Evolutionary conservation across 192 early-diverging fungal species (phyloP).

Genomic region (Thoreauomyces humboldtii): DNA sequence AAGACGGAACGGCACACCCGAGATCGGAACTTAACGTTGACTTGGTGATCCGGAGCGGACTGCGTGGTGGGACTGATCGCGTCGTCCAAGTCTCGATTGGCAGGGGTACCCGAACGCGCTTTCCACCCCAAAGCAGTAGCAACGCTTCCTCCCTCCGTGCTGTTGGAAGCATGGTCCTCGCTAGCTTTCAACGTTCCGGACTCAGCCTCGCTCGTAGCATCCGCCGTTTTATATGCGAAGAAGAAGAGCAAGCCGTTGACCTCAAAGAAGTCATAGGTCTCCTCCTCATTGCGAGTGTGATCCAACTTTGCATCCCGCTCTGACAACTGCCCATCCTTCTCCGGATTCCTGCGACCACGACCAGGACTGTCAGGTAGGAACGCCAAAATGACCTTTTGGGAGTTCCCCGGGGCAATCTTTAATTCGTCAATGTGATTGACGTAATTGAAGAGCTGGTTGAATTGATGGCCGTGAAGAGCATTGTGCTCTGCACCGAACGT

Average conservation of each 20-base stretch:
- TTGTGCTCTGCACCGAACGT: constrained; percentile 32
- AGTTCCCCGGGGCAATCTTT: constrained; percentile 61
- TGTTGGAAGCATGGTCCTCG: background rate
- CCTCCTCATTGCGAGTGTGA: constrained; percentile 49
- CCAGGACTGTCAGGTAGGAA: constrained; percentile 64
- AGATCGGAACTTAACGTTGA: constrained; percentile 75
- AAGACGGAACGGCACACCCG: constrained; percentile 87
- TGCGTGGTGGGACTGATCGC: constrained; percentile 1
- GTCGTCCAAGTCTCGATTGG: background rate
- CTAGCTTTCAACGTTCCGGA: background rate
- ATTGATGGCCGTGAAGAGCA: constrained; percentile 50
- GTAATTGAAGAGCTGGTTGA: constrained; percentile 93
- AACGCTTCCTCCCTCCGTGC: background rate
- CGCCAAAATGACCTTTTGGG: constrained; percentile 72
- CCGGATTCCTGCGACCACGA: constrained; percentile 21
- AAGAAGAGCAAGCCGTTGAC: constrained; percentile 83
- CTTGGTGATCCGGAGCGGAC: constrained; percentile 30
- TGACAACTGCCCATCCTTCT: constrained; percentile 24
- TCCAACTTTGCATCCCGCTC: constrained; percentile 4
- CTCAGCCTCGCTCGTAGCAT: background rate
- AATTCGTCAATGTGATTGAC: constrained; percentile 78
- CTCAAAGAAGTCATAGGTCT: constrained; percentile 66
- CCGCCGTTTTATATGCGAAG: constrained; percentile 58
- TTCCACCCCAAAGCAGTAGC: background rate
- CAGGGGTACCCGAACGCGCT: background rate